These are phyloP conservation scores for Cladochytrium tenue DNA, from an alignment of 371 early-diverging fungal genomes.

Conservation along the genomic window DNA sequence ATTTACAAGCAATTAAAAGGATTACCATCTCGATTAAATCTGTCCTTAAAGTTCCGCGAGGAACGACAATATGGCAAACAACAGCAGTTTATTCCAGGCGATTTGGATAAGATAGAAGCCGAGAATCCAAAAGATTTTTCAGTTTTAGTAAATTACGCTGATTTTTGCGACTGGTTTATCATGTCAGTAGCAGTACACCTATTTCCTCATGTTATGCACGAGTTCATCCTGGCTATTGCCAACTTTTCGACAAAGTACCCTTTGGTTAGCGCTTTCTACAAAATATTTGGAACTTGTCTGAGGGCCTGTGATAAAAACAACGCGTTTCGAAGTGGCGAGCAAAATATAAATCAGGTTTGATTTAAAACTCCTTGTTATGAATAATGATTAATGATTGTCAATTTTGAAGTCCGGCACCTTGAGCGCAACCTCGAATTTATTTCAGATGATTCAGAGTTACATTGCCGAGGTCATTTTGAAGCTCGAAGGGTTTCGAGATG, in stretches of 20 bases:
- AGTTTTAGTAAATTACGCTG: slow-evolving; percentile 68
- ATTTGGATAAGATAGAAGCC: slow-evolving; percentile 51
- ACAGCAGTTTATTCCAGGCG: slow-evolving; percentile 15
- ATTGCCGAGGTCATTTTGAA: slow-evolving; percentile 62
- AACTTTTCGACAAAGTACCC: slow-evolving; percentile 59
- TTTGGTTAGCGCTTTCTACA: slow-evolving; percentile 75
- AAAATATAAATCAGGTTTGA: background rate
- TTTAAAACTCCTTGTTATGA: slow-evolving; percentile 1
- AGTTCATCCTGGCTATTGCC: slow-evolving; percentile 56
- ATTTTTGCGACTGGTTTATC: slow-evolving; percentile 66
- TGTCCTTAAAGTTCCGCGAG: no score
- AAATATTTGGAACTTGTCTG: slow-evolving; percentile 61
- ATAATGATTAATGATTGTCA: background rate
- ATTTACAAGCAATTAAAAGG: no score
- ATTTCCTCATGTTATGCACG: slow-evolving; percentile 63
- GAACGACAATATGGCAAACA: no score
- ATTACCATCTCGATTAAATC: no score
- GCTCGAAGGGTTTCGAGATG: slow-evolving; percentile 74
- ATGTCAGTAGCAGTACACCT: slow-evolving; percentile 44
- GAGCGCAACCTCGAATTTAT: slow-evolving; percentile 9
- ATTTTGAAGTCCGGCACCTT: background rate
- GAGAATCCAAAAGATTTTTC: slow-evolving; percentile 67
- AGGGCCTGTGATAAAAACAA: slow-evolving; percentile 28
- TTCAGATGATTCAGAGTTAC: slow-evolving; percentile 59
- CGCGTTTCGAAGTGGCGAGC: background rate